phyloP scores from a whole-genome alignment of 495 filamentous ascomycete species.

The Staphylotrichum longicolle region DNA sequence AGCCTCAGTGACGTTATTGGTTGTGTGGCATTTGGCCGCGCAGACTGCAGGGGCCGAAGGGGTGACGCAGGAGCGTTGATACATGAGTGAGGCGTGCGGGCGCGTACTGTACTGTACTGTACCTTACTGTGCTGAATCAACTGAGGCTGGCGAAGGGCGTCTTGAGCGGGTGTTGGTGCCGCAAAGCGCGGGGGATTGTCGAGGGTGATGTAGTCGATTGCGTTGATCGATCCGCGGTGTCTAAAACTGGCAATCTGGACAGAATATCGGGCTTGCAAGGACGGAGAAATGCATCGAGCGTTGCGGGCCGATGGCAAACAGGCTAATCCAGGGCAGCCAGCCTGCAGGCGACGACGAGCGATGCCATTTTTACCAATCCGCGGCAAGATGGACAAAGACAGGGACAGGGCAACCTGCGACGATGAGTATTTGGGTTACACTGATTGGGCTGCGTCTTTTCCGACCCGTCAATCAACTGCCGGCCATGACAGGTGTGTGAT shows the following conservation, averaged over 20 bases:
- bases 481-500: background rate
- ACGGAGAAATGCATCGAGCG: background rate
- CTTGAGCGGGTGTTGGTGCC: too few species aligned
- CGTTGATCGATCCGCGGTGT: background rate
- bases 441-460: background rate
- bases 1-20: slow-evolving; percentile 23
- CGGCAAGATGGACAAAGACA: background rate
- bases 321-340: slow-evolving; percentile 9
- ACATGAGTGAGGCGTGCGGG: background rate
- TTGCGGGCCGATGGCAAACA: slow-evolving; percentile 20
- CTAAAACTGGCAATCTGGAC: too few species aligned
- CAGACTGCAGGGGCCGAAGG: slow-evolving; percentile 23
- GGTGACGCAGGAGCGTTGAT: background rate
- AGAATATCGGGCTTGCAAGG: too few species aligned
- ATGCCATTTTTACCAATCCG: background rate
- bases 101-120: background rate
- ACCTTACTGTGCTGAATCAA: too few species aligned
- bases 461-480: slow-evolving; percentile 11
- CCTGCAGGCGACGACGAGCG: slow-evolving; percentile 2
- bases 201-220: background rate
- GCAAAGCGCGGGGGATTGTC: too few species aligned
- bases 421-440: slow-evolving; percentile 8
- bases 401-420: slow-evolving; percentile 8
- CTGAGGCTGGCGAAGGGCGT: too few species aligned
- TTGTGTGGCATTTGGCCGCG: slow-evolving; percentile 29